Percentiles rank a stretch among this genome's conserved stretches.
Evolutionary conservation across 306 rosid species (phyloP).

Genomic region (Herpetospermum pedunculosum): DNA sequence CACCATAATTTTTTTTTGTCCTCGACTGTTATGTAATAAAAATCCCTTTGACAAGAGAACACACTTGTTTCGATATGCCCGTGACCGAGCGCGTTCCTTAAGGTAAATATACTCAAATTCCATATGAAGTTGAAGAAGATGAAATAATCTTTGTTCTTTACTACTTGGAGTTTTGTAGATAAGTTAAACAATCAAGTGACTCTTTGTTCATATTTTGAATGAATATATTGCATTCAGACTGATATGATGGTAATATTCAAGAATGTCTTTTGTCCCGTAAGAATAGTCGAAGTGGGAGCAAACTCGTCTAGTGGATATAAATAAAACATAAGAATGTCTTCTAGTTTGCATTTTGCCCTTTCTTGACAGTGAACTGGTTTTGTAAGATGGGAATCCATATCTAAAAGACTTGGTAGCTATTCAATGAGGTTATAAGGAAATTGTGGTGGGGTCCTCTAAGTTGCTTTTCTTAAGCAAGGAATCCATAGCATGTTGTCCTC

Average conservation of each 20-base stretch:
- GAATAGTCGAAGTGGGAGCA: too few species aligned
- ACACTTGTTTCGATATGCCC: neutral
- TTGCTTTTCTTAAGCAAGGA: slow-evolving; percentile 9
- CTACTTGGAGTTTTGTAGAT: slow-evolving; percentile 1
- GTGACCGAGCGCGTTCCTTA: neutral
- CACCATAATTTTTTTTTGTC: neutral
- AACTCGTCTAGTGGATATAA: too few species aligned
- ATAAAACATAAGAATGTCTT: slow-evolving; percentile 9
- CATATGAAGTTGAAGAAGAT: neutral
- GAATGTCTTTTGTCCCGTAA: too few species aligned
- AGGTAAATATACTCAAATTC: neutral
- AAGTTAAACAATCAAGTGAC: neutral
- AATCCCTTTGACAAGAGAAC: neutral
- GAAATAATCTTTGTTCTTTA: neutral
- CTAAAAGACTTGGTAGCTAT: slow-evolving; percentile 4
- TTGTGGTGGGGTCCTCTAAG: neutral
- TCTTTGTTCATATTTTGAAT: neutral
- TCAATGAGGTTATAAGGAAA: neutral
- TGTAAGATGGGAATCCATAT: slow-evolving; percentile 5
- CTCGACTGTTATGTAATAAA: neutral
- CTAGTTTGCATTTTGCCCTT: slow-evolving; percentile 3
- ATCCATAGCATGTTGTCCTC: slow-evolving; percentile 3
- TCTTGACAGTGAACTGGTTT: neutral
- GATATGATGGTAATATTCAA: neutral
- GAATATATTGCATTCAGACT: neutral